Conservation (phyloP, 202 grass and related monocot genomes). For the Panicum hallii region DNA sequence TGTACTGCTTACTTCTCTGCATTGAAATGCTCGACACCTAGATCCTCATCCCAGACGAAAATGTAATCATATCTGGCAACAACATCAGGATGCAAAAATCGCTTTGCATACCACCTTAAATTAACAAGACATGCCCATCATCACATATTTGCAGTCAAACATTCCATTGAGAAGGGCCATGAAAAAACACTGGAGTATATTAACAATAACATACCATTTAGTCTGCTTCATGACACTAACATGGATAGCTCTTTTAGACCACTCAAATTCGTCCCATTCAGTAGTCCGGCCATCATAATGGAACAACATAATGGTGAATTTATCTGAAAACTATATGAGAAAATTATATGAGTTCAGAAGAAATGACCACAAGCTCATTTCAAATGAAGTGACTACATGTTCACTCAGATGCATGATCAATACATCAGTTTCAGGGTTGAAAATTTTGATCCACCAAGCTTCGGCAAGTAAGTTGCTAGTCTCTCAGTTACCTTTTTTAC, state of each 20-base stretch:
- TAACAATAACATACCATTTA: constrained; percentile 75
- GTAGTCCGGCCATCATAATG: constrained; percentile 90
- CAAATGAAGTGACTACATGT: not conserved
- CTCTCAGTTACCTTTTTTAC: constrained; percentile 74
- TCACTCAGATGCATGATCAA: constrained; percentile 24
- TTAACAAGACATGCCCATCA: constrained; percentile 25
- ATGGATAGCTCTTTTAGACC: constrained; percentile 93
- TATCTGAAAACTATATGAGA: constrained; percentile 87
- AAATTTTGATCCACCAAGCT: not conserved
- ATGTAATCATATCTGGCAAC: constrained; percentile 90
- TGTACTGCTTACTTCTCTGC: constrained; percentile 76
- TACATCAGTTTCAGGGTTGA: constrained; percentile 32
- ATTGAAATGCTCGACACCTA: constrained; percentile 96
- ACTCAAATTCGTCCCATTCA: constrained; percentile 98
- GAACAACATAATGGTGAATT: constrained; percentile 94
- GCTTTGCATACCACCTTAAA: constrained; percentile 95
- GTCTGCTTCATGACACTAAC: constrained; percentile 81
- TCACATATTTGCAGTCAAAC: not conserved
- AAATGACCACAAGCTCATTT: constrained; percentile 12
- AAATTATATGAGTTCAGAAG: constrained; percentile 37
- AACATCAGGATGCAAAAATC: constrained; percentile 94
- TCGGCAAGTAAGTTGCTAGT: constrained; percentile 13
- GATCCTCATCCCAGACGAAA: constrained; percentile 99
- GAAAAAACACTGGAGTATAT: not conserved
- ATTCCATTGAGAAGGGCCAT: not conserved